Evolutionary conservation across 768 basidiomycete species (phyloP), one percentile per base, ranked within the genome.

Genomic region (Rhizopogon vulgaris): DNA sequence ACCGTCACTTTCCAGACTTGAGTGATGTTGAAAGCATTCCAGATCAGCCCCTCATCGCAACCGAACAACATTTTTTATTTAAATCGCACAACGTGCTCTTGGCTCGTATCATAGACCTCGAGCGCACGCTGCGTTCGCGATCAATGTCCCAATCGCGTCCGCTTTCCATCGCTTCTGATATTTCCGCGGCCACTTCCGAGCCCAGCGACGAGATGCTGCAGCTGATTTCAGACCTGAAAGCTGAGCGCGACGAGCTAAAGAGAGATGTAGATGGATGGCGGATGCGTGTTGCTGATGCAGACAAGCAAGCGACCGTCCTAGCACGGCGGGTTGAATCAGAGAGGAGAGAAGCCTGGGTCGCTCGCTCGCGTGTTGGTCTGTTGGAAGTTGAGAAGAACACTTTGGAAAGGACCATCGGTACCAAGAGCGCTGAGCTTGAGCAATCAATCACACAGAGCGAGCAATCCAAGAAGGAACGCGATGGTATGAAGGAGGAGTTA

Each of bases 181-280:
- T 67, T 22, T 67, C 71, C 61, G 46, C 61, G 55, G 54, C 57
- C 25, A 63, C 68, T 39, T 61, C 70, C 9, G 83, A 80, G 52
- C 83, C 85, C 6, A 81, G 72, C 53, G 88, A 92, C 58, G 91
- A 92, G 70, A 84, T 92, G 80, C 69, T 90, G 38, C 76, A 77
- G 58, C 75, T 88, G 36, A 74, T 92, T 49, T 74, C 84, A 3
- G 89, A 90, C 63, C 76, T 91, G 60, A 92, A 93, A 65, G 78
- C 84, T 11, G 94, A 97, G 68, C 76, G 94, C 28, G 94, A 98
- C 60, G 87, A 92, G 53, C 74, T 97, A 47, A 86, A 85, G 65
- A 81, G 83, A 48, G 94, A 97, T 66, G 84, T 93, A 0, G 87
- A 92, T 57, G 88, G 87, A 0, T 95, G 93, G 91, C 78, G 88